Evolutionary conservation across 495 filamentous ascomycete species (phyloP).

Genomic region (Letharia columbiana): DNA sequence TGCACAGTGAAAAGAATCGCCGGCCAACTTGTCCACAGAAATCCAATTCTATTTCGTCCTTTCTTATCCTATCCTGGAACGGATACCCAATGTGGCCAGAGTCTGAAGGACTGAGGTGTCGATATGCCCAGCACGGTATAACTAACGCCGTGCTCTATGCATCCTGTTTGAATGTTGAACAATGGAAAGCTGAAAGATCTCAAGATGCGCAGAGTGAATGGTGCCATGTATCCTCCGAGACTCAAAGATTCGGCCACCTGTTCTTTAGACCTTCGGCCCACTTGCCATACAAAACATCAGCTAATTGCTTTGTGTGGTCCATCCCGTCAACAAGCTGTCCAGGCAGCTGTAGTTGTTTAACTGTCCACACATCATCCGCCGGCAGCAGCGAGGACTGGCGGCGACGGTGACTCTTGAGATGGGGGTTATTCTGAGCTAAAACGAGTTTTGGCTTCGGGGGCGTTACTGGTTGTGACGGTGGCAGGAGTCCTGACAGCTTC

Average conservation of each 20-base stretch:
- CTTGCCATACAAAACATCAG: constrained; percentile 79
- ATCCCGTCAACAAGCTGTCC: constrained; percentile 57
- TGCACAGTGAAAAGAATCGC: constrained; percentile 3
- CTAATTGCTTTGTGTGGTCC: constrained; percentile 83
- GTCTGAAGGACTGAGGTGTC: background rate
- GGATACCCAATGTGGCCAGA: background rate
- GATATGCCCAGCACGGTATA: background rate
- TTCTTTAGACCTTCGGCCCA: constrained; percentile 80
- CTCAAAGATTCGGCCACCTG: constrained; percentile 59
- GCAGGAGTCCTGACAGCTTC: constrained; percentile 42
- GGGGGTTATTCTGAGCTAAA: constrained; percentile 74
- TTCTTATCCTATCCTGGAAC: background rate
- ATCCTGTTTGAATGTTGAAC: background rate
- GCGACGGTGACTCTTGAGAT: constrained; percentile 67
- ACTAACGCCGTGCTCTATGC: background rate
- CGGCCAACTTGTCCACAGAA: constrained; percentile 1
- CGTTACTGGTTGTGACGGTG: constrained; percentile 36
- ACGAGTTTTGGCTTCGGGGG: constrained; percentile 56
- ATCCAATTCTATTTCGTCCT: background rate
- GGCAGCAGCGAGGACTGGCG: constrained; percentile 52
- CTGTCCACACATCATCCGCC: constrained; percentile 32
- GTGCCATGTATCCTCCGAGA: background rate
- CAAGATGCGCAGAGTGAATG: constrained; percentile 5
- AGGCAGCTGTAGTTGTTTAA: constrained; percentile 36
- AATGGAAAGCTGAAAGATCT: background rate